A percentile compares a stretch with the other conserved stretches of the same genome.
phyloP scores from a whole-genome alignment of 768 basidiomycete genomes.

The Lactarius deliciosus region DNA sequence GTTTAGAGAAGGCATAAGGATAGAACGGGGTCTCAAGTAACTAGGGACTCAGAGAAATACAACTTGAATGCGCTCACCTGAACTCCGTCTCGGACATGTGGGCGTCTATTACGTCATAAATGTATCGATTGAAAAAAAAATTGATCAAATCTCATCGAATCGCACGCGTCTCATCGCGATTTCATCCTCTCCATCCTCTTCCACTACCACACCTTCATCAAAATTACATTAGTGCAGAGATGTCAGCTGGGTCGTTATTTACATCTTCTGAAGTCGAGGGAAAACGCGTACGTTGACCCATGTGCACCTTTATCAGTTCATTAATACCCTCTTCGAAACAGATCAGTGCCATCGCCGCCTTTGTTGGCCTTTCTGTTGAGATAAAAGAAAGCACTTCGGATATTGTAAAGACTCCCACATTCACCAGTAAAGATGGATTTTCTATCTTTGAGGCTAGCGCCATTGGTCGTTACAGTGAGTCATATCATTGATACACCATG shows the following conservation, averaged over 20 bases:
- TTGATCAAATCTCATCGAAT: conserved; percentile 23
- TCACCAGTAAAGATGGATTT: conserved; percentile 76
- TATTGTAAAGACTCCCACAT: conserved; percentile 79
- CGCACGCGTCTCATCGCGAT: conserved; percentile 29
- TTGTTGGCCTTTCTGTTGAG: conserved; percentile 57
- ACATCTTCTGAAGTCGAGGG: conserved; percentile 43
- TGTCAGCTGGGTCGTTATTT: conserved; percentile 67
- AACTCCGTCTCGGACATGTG: background rate
- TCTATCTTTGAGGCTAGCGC: conserved; percentile 72
- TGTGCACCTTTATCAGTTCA: background rate
- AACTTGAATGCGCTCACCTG: too few relatives aligned
- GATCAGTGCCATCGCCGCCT: conserved; percentile 59
- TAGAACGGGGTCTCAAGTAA: too few relatives aligned
- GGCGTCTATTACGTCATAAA: conserved; percentile 16
- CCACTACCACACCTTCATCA: conserved; percentile 15
- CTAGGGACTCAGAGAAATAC: too few relatives aligned
- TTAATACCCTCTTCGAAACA: conserved; percentile 27
- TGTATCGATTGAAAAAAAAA: conserved; percentile 19
- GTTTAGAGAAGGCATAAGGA: too few relatives aligned
- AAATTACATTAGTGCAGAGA: conserved; percentile 36
- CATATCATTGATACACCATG: conserved; percentile 8
- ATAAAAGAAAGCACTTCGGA: conserved; percentile 55
- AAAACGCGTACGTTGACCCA: conserved; percentile 47
- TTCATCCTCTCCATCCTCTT: conserved; percentile 30
- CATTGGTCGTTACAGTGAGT: conserved; percentile 90